Percentiles rank a stretch among this genome's conserved stretches.
phyloP scores from a whole-genome alignment of 805 yeast genomes.

The Sugiyamaella chiloensis region DNA sequence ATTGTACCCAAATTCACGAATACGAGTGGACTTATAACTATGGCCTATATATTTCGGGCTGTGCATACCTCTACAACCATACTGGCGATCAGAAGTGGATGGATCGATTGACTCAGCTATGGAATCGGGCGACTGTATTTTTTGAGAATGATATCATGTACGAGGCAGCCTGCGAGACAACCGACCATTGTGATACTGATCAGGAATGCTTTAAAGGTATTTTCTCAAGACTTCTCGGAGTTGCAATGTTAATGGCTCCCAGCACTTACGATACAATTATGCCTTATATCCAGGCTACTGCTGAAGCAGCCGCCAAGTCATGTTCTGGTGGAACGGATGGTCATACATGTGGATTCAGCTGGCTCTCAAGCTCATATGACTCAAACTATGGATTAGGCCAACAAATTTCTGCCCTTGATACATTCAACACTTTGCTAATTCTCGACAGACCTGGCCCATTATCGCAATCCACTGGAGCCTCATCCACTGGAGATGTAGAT shows the following conservation, averaged over 20 bases:
- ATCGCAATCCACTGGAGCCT: constrained; percentile 62
- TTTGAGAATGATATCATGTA: constrained; percentile 55
- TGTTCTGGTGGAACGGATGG: constrained; percentile 82
- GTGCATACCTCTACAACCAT: constrained; percentile 64
- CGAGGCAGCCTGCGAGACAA: constrained; percentile 69
- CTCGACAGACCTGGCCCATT: constrained; percentile 48
- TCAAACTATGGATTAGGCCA: constrained; percentile 75
- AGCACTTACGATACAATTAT: constrained; percentile 47
- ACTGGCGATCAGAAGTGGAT: constrained; percentile 60
- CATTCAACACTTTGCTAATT: constrained; percentile 46
- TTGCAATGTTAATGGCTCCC: constrained; percentile 61
- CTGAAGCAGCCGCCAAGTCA: constrained; percentile 68
- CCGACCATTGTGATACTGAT: constrained; percentile 60
- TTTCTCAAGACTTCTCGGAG: constrained; percentile 61
- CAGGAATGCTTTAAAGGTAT: constrained; percentile 74
- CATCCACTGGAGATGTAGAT: constrained; percentile 61
- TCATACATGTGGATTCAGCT: constrained; percentile 75
- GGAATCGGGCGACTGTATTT: constrained; percentile 45
- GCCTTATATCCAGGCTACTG: constrained; percentile 48
- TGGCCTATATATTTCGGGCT: constrained; percentile 65
- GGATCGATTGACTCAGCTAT: constrained; percentile 47
- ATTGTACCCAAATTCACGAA: constrained; percentile 49
- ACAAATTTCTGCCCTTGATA: constrained; percentile 75
- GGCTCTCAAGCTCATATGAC: constrained; percentile 65
- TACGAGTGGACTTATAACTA: constrained; percentile 75